These are phyloP conservation scores for Rhodosporidiobolus sp. DNA, from an alignment of 768 basidiomycete species.

Conservation along the genomic window DNA sequence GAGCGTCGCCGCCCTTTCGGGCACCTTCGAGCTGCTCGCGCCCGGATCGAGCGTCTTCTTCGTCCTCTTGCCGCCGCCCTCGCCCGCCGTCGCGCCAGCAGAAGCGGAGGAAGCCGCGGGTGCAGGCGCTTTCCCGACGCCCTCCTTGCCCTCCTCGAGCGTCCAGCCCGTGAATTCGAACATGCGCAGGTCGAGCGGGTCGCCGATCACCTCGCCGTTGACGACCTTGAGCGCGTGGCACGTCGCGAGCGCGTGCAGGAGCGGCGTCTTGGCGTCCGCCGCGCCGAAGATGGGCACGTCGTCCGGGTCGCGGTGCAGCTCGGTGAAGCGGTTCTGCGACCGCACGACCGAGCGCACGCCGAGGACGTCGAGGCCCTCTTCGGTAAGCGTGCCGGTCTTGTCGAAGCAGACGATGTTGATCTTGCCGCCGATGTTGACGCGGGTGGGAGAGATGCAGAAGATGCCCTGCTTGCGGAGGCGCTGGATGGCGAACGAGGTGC, in stretches of 20 bases:
- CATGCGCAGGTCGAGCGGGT: constrained; percentile 96
- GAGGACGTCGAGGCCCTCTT: constrained; percentile 94
- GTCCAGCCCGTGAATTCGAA: constrained; percentile 96
- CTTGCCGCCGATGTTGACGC: constrained; percentile 93
- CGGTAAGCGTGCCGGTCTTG: constrained; percentile 97
- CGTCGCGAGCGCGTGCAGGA: constrained; percentile 88
- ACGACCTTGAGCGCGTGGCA: constrained; percentile 94
- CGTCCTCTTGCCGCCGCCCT: constrained; percentile 22
- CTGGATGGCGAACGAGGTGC: constrained; percentile 88
- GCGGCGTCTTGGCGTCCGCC: constrained; percentile 67
- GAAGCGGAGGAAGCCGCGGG: background rate
- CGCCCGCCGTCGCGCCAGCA: constrained; percentile 52
- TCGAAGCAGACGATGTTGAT: constrained; percentile 97
- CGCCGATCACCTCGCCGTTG: constrained; percentile 81
- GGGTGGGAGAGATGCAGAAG: constrained; percentile 92
- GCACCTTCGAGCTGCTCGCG: constrained; percentile 31
- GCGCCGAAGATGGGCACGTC: constrained; percentile 68
- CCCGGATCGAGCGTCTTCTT: constrained; percentile 15
- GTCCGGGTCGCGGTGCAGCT: constrained; percentile 78
- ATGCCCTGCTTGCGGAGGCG: constrained; percentile 82
- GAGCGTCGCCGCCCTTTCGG: constrained; percentile 70
- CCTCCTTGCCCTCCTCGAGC: constrained; percentile 79
- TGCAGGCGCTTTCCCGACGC: constrained; percentile 51
- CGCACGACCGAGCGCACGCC: constrained; percentile 85
- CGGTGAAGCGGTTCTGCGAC: constrained; percentile 70